phyloP scores from a whole-genome alignment of 106 monocot species.

The Dendrobium officinale region DNA sequence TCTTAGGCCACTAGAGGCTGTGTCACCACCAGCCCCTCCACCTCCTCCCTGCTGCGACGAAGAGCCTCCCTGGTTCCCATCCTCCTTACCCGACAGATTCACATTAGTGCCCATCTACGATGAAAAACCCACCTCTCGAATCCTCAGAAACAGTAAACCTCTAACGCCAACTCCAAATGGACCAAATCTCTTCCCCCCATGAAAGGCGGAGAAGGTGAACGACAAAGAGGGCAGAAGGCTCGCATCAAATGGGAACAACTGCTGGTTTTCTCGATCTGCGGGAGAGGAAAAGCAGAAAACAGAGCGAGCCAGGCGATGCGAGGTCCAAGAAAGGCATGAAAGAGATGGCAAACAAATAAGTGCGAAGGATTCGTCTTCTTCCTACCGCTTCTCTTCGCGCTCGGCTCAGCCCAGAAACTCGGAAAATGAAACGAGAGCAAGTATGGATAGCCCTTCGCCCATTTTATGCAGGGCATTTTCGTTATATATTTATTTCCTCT shows the following conservation, averaged over 20 bases:
- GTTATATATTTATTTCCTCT: too few relatives aligned
- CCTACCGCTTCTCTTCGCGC: background rate
- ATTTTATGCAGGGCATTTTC: background rate
- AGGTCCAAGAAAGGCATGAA: background rate
- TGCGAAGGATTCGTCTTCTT: background rate
- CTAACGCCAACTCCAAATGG: background rate
- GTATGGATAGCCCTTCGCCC: background rate
- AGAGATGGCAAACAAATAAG: background rate
- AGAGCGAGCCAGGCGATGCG: background rate
- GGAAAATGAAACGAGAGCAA: background rate
- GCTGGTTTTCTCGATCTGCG: conserved; percentile 1
- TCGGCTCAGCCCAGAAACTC: background rate
- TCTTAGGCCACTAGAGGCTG: conserved; percentile 4
- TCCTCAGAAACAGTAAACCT: background rate
- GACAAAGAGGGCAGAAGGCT: background rate
- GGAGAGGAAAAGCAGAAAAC: background rate
- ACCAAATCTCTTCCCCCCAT: background rate
- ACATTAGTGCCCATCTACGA: conserved; percentile 35
- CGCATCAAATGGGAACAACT: background rate
- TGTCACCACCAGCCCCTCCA: conserved; percentile 12
- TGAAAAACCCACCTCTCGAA: background rate
- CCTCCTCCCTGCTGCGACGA: conserved; percentile 10
- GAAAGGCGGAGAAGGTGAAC: background rate
- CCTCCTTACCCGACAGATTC: conserved; percentile 26
- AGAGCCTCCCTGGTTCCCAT: conserved; percentile 15